Evolutionary conservation across 148 eudicot genomes (phyloP), one percentile per base, ranked within the genome.

Genomic region (Pharnaceum exiguum): DNA sequence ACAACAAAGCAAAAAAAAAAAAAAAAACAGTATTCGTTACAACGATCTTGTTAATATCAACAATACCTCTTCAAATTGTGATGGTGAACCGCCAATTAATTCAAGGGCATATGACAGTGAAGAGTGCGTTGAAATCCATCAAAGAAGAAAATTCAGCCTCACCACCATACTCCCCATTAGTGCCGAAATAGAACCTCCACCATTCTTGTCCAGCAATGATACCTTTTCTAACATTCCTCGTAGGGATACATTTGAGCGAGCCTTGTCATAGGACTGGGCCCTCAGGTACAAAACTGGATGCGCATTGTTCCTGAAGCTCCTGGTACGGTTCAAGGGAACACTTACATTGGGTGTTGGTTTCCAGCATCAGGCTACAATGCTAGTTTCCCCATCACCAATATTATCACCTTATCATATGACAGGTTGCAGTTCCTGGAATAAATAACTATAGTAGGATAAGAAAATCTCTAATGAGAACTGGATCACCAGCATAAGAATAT

Each of bases 161-260:
- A 55, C 89, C 99, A 9, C 83, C 88, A 73, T 84, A 78, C 66
- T 93, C 95, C 77, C 83, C 81, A 79, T 82, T 63, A 79, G 43
- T 10, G 78, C 71, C 33, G 95, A 90, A 47, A 82, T 81, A 32
- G 95, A 84, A 29, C 71, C 91, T 10, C 60, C 52, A 37, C 68
- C 81, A 61, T 74, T 81, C 61, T 73, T 72, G 22, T 84, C 91
- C 54, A 76, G 33, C 10, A 82, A 83, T 53, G 79, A 70, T 73
- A 76, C 87, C 73, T 78, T 79, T 17, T 38, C 63, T 46, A 79
- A 65, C 28, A 67, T 73, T 10, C 77, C 79, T 65, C 63, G 79
- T 11, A 80, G 75, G 28, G 84, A 80, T 30, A 82, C 60, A 56
- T 71, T 67, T 2, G 71, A 55, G 7, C 79, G 76, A 59, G 49